A percentile compares a stretch with the other conserved stretches of the same genome.
Evolutionary conservation across 2,329 filamentous ascomycete genomes (phyloP).

Genomic region (Byssothecium circinans): DNA sequence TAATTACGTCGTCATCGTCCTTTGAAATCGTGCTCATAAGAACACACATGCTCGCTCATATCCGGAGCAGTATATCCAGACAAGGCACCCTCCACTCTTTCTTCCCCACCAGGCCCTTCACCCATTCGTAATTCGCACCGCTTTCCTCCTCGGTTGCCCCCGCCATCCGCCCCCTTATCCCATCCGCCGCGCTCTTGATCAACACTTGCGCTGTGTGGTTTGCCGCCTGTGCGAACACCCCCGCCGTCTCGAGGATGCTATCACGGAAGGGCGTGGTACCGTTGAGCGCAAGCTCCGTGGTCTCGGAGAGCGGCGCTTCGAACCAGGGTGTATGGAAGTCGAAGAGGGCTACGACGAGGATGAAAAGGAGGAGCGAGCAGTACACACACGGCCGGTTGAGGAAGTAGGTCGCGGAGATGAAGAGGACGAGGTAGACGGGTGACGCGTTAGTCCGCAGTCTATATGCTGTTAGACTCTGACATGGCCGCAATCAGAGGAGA

Average conservation of each 20-base stretch:
- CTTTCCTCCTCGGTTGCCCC: slow-evolving; percentile 61
- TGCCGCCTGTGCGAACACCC: slow-evolving; percentile 66
- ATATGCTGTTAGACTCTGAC: slow-evolving; percentile 9
- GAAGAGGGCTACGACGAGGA: slow-evolving; percentile 95
- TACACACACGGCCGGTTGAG: slow-evolving; percentile 97
- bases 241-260: slow-evolving; percentile 65
- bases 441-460: slow-evolving; percentile 50
- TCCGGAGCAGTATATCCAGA: slow-evolving; percentile 80
- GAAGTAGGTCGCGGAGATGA: slow-evolving; percentile 86
- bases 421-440: slow-evolving; percentile 54
- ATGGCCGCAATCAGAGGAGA: not conserved
- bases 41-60: too few relatives aligned
- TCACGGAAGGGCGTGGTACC: slow-evolving; percentile 49
- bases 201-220: slow-evolving; percentile 50
- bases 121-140: slow-evolving; percentile 72
- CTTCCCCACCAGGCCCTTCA: slow-evolving; percentile 76
- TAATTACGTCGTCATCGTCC: too few relatives aligned
- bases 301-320: slow-evolving; percentile 62
- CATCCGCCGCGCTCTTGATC: slow-evolving; percentile 31
- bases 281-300: slow-evolving; percentile 35
- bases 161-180: slow-evolving; percentile 32
- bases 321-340: slow-evolving; percentile 94
- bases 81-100: slow-evolving; percentile 91
- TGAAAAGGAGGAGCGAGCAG: slow-evolving; percentile 92
- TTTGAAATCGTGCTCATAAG: too few relatives aligned